These are phyloP conservation scores for Prunella vulgaris DNA, from an alignment of 257 asterid species.

Conservation along the genomic window DNA sequence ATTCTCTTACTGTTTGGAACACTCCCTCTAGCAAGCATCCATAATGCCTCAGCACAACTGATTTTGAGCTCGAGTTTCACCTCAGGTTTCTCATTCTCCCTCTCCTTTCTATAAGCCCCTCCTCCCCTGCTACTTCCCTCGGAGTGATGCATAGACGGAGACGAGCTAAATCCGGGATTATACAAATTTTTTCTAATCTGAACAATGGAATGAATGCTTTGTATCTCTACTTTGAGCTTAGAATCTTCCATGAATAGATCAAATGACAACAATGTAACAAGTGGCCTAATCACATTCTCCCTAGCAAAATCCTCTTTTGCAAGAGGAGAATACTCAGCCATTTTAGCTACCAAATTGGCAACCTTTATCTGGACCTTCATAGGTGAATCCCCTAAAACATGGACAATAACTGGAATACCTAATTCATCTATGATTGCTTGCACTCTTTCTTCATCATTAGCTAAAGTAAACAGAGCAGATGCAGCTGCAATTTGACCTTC, in stretches of 20 bases:
- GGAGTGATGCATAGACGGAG: conserved; percentile 37
- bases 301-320: conserved; percentile 82
- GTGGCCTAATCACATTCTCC: conserved; percentile 72
- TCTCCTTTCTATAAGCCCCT: conserved; percentile 38
- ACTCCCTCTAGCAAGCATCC: conserved; percentile 78
- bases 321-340: conserved; percentile 52
- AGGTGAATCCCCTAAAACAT: conserved; percentile 54
- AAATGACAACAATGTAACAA: conserved; percentile 59
- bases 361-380: conserved; percentile 62
- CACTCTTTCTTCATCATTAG: conserved; percentile 58
- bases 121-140: conserved; percentile 54
- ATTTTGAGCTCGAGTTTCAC: conserved; percentile 52
- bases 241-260: conserved; percentile 62
- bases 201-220: conserved; percentile 56
- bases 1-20: conserved; percentile 59
- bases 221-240: conserved; percentile 34
- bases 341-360: conserved; percentile 59
- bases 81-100: conserved; percentile 65
- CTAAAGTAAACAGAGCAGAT: conserved; percentile 40
- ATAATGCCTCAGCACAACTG: conserved; percentile 64
- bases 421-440: conserved; percentile 38
- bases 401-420: conserved; percentile 60
- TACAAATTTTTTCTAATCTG: conserved; percentile 46
- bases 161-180: conserved; percentile 37
- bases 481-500: conserved; percentile 76